Base-by-base conservation (phyloP, 1,284 basidiomycete species). In the Boletellus deceptivus region DNA sequence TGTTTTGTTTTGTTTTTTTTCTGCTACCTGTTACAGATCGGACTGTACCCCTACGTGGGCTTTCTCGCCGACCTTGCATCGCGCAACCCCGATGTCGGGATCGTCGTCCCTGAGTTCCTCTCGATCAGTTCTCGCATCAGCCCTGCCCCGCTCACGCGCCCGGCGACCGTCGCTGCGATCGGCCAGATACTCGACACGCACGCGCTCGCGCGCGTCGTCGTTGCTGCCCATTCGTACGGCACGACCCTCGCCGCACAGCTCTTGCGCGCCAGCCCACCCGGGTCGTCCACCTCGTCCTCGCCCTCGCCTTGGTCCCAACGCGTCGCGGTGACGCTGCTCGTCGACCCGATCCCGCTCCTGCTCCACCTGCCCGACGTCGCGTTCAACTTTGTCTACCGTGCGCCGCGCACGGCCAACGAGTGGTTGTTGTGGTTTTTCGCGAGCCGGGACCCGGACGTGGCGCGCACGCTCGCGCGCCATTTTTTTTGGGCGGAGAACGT, bases 361-460 rank as follows among this genome's bases (percentile, higher is more conserved):
- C 73, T 86, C 8, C 81, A 84, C 66, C 73, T 79, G 29, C 80
- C 83, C 0, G 58, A 75, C 11, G 77, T 85, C 36, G 82, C 83
- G 16, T 77, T 75, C 64, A 86, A 85, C 63, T 86, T 86, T 55
- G 69, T 86, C 35, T 84, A 86, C 65, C 77, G 84, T 13, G 14
- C 57, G 1, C 83, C 84, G 2, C 61, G 59, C 39, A 56, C 58
- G 2, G 80, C 81, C 36, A 80, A 82, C 58, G 80, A 86, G 56
- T 84, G 82, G 80, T 72, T 83, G 65, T 57, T 86, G 50, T 86
- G 82, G 80, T 86, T 82, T 60, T 85, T 86, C 56, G 75, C 83
- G 17, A 78, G 76, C 44, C 75, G 77, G 9, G 84, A 86, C 54
- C 70, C 81, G 10, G 84, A 86, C 59, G 73, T 84, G 40, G 75